Percentiles rank a stretch among this genome's conserved stretches.
Evolutionary conservation across 352 stramenopile species (phyloP).

Genomic region (Aphanomyces euteiches): DNA sequence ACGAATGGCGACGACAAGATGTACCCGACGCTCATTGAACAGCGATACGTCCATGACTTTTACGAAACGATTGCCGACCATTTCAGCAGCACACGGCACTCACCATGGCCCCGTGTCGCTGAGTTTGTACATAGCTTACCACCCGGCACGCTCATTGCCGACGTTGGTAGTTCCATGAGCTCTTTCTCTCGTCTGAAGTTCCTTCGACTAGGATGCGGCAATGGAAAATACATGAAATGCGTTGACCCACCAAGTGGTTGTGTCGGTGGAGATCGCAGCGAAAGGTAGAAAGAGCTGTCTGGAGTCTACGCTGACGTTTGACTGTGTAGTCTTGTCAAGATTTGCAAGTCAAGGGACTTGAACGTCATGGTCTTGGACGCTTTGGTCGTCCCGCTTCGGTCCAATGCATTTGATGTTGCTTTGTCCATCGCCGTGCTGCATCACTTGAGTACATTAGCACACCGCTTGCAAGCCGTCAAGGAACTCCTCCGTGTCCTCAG

Average conservation of each 20-base stretch:
- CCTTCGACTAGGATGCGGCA: conserved; percentile 48
- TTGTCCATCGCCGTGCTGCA: conserved; percentile 84
- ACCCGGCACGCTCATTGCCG: conserved; percentile 59
- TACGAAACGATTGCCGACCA: conserved; percentile 81
- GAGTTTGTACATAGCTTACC: conserved; percentile 58
- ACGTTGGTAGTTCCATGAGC: conserved; percentile 44
- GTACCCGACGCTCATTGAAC: conserved; percentile 61
- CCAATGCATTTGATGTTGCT: conserved; percentile 63
- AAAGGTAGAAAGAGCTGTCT: conserved; percentile 8
- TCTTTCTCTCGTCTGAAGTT: no score
- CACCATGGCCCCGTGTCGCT: conserved; percentile 70
- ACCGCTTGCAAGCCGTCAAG: conserved; percentile 67
- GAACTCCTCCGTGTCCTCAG: conserved; percentile 72
- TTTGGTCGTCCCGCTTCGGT: conserved; percentile 67
- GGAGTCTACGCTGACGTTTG: no score
- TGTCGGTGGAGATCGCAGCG: conserved; percentile 65
- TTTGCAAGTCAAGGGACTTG: conserved; percentile 54
- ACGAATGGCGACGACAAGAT: conserved; percentile 26
- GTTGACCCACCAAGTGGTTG: conserved; percentile 51
- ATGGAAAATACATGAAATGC: conserved; percentile 88
- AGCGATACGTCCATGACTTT: conserved; percentile 82
- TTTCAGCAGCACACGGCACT: conserved; percentile 85
- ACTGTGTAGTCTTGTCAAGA: conserved; percentile 46
- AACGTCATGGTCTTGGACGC: conserved; percentile 78
- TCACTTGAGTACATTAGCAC: conserved; percentile 68